Evolutionary conservation across 768 basidiomycete genomes (phyloP).

Genomic region (Psilocybe tampanensis): DNA sequence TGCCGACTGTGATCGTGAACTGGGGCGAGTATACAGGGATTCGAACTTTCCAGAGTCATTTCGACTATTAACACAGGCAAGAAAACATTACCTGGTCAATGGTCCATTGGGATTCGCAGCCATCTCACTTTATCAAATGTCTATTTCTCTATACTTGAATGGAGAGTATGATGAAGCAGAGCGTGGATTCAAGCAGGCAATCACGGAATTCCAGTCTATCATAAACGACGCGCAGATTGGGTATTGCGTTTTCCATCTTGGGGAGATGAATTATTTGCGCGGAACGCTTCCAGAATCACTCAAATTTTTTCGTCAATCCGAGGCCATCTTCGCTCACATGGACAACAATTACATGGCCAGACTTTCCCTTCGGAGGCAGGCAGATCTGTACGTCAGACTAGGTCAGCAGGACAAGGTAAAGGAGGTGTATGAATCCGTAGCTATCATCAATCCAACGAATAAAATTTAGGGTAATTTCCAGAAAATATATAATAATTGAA

Average conservation of each 20-base stretch:
- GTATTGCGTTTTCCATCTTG: slow-evolving; percentile 9
- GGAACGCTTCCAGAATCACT: background rate
- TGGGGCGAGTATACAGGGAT: background rate
- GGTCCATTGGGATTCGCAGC: background rate
- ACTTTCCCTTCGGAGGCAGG: slow-evolving; percentile 3
- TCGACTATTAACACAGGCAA: background rate
- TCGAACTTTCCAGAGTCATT: background rate
- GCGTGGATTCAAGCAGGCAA: background rate
- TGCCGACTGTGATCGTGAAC: slow-evolving; percentile 1
- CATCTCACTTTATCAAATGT: background rate
- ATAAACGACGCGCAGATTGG: slow-evolving; percentile 8
- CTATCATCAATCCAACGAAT: too few relatives aligned
- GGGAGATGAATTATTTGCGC: slow-evolving; percentile 3
- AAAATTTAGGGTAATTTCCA: too few relatives aligned
- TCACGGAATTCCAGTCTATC: slow-evolving; percentile 2
- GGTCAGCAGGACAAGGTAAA: slow-evolving; percentile 4
- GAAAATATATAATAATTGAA: too few relatives aligned
- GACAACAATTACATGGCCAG: slow-evolving; percentile 7
- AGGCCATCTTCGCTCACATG: slow-evolving; percentile 1
- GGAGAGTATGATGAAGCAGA: background rate
- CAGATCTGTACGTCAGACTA: slow-evolving; percentile 1
- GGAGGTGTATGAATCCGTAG: too few relatives aligned
- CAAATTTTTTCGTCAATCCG: background rate
- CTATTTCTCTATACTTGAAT: background rate
- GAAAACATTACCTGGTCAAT: background rate